A percentile compares a stretch with the other conserved stretches of the same genome.
phyloP scores from a whole-genome alignment of 2,329 filamentous ascomycete species.

The Hymenoscyphus fructigenus region DNA sequence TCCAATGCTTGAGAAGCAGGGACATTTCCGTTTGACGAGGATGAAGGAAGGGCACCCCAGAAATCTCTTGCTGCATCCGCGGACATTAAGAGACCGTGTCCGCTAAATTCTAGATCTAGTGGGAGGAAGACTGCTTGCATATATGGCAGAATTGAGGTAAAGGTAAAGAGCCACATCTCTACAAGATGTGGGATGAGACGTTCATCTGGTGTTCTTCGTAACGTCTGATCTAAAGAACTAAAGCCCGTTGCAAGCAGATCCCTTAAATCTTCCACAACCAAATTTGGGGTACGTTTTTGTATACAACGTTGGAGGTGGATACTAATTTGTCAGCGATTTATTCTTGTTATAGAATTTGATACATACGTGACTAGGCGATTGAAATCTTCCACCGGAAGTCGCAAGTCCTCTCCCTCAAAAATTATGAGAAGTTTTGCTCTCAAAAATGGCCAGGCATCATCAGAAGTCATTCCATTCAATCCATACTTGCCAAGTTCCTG shows the following conservation, averaged over 20 bases:
- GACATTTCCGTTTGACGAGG: conserved; percentile 45
- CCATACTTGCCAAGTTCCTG: conserved; percentile 60
- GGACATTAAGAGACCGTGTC: conserved; percentile 75
- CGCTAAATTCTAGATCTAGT: conserved; percentile 89
- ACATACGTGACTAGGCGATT: conserved; percentile 68
- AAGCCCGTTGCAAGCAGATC: conserved; percentile 82
- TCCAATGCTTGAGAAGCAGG: conserved; percentile 61
- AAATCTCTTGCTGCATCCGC: conserved; percentile 81
- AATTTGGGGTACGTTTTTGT: conserved; percentile 67
- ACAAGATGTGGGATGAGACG: conserved; percentile 86
- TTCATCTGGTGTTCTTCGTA: conserved; percentile 78
- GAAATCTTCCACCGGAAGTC: conserved; percentile 79
- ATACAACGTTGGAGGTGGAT: conserved; percentile 78
- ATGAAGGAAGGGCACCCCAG: conserved; percentile 70
- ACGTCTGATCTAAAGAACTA: conserved; percentile 76
- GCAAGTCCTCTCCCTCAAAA: conserved; percentile 78
- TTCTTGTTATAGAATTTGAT: conserved; percentile 19
- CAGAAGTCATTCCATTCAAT: conserved; percentile 67
- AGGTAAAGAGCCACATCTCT: conserved; percentile 91
- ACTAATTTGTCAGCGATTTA: conserved; percentile 26
- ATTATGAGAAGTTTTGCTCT: conserved; percentile 74
- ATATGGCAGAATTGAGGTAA: conserved; percentile 86
- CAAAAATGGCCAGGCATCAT: conserved; percentile 81
- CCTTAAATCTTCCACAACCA: conserved; percentile 73
- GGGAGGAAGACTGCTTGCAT: conserved; percentile 94